A percentile compares a stretch with the other conserved stretches of the same genome.
These are phyloP conservation scores for Trametopsis cervina DNA, from an alignment of 768 basidiomycete genomes.

Conservation along the genomic window DNA sequence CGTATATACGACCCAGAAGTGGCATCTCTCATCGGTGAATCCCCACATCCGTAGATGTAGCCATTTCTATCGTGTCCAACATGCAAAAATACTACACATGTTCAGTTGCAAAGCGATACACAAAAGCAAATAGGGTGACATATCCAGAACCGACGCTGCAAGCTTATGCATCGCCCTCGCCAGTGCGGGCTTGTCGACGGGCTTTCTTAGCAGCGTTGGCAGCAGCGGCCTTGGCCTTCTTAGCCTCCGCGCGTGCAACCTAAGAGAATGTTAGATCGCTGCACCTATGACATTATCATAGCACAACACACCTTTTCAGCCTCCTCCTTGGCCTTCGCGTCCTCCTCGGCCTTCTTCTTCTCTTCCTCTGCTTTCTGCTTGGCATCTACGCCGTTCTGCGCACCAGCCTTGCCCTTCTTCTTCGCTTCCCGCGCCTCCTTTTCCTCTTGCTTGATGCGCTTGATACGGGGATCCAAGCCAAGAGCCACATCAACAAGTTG, in stretches of 20 bases:
- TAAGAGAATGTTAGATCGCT: slow-evolving; percentile 16
- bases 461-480: slow-evolving; percentile 87
- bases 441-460: slow-evolving; percentile 93
- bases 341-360: slow-evolving; percentile 49
- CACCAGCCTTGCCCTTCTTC: slow-evolving; percentile 52
- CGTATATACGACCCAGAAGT: too few relatives aligned
- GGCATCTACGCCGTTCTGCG: slow-evolving; percentile 43
- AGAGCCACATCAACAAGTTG: slow-evolving; percentile 82
- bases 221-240: slow-evolving; percentile 79
- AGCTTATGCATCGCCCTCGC: not conserved
- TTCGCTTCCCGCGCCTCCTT: slow-evolving; percentile 92
- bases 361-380: slow-evolving; percentile 67
- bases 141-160: not conserved
- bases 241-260: slow-evolving; percentile 63
- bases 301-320: slow-evolving; percentile 60
- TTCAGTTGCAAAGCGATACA: not conserved
- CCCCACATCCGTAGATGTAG: too few relatives aligned
- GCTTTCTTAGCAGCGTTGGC: slow-evolving; percentile 93
- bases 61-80: too few relatives aligned
- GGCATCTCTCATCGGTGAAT: too few relatives aligned
- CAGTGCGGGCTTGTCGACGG: slow-evolving; percentile 47
- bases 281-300: slow-evolving; percentile 1
- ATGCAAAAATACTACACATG: too few relatives aligned
- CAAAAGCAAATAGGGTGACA: not conserved
- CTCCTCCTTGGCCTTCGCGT: slow-evolving; percentile 63